A percentile compares a stretch with the other conserved stretches of the same genome.
phyloP scores from a whole-genome alignment of 2,329 filamentous ascomycete species.

The Harringtonia aguacate region DNA sequence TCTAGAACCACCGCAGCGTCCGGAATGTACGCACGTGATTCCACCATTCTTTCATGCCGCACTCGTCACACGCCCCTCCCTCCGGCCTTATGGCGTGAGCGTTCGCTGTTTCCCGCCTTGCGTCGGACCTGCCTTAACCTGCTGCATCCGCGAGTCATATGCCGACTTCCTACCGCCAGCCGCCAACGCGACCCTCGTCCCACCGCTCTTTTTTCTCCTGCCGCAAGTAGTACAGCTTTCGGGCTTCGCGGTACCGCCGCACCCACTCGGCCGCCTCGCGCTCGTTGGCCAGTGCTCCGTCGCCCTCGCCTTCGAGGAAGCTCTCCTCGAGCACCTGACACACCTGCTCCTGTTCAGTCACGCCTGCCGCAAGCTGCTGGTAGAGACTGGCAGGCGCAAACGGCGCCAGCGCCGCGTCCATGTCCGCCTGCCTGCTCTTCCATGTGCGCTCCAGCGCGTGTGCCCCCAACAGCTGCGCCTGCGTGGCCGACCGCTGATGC shows the following conservation, averaged over 20 bases:
- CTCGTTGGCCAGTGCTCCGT: slow-evolving; percentile 59
- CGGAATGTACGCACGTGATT: no score
- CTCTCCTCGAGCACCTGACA: slow-evolving; percentile 84
- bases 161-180: slow-evolving; percentile 56
- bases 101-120: no score
- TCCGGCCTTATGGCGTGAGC: no score
- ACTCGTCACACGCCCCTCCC: no score
- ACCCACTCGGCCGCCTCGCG: slow-evolving; percentile 82
- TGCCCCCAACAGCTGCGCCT: slow-evolving; percentile 71
- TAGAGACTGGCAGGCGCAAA: slow-evolving; percentile 85
- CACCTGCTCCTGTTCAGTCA: slow-evolving; percentile 72
- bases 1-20: no score
- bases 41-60: no score
- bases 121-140: no score
- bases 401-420: slow-evolving; percentile 73
- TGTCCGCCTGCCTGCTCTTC: slow-evolving; percentile 77
- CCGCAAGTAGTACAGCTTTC: slow-evolving; percentile 66
- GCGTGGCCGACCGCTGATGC: slow-evolving; percentile 57
- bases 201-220: slow-evolving; percentile 84
- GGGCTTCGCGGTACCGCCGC: slow-evolving; percentile 67
- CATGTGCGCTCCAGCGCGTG: slow-evolving; percentile 88
- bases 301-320: slow-evolving; percentile 54
- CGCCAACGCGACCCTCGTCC: slow-evolving; percentile 92
- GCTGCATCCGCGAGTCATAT: background rate
- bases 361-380: slow-evolving; percentile 62